A percentile compares a stretch with the other conserved stretches of the same genome.
These are phyloP conservation scores for carrot (Daucus carota) DNA, from an alignment of 129 eudicot genomes.

Conservation along the genomic window DH1_v3.0 NC_030382.2:46187001-46187500, in stretches of 20 bases:
- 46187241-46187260: neutral
- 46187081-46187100: neutral
- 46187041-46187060: neutral
- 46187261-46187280: neutral
- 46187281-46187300: neutral
- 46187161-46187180: neutral
- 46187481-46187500: neutral
- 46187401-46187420: neutral
- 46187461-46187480: neutral
- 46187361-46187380: neutral
- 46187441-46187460: neutral
- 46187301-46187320: too few relatives aligned
- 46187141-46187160: neutral
- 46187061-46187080: neutral
- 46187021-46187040: neutral
- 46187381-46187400: neutral
- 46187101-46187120: conserved; percentile 4
- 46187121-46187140: neutral
- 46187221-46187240: neutral
- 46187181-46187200: neutral
- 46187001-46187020: neutral
- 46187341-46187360: neutral
- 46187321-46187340: too few relatives aligned
- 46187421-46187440: neutral
- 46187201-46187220: neutral